Percentiles rank a stretch among this genome's conserved stretches.
Evolutionary conservation across 257 asterid species (phyloP).

Genomic region (Solanum raphanifolium): DNA sequence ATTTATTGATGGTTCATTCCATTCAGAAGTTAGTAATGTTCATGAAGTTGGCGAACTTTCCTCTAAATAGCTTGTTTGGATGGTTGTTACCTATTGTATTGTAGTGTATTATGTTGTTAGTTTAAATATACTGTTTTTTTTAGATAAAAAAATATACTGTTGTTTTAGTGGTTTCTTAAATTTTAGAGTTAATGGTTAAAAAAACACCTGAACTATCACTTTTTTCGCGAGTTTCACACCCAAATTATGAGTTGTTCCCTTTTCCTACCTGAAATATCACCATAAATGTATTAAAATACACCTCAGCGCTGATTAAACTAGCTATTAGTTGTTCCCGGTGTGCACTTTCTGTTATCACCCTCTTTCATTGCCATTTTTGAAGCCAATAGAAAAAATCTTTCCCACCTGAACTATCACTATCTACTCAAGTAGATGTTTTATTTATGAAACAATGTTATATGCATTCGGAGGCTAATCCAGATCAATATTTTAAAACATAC

Average conservation of each 20-base stretch:
- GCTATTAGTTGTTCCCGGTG: not conserved
- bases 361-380: too few species aligned
- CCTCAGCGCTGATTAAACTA: not conserved
- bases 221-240: not conserved
- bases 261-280: not conserved
- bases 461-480: not conserved
- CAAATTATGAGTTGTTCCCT: not conserved
- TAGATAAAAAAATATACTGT: not conserved
- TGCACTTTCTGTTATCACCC: too few species aligned
- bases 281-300: not conserved
- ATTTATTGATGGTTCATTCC: not conserved
- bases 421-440: not conserved
- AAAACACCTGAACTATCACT: not conserved
- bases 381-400: not conserved
- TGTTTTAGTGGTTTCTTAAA: not conserved
- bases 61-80: not conserved
- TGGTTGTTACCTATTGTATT: not conserved
- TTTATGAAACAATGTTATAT: not conserved
- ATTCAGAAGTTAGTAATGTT: not conserved
- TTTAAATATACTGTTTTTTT: not conserved
- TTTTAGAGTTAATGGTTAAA: not conserved
- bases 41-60: not conserved
- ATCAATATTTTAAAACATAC: not conserved
- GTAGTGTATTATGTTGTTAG: not conserved
- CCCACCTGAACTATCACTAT: not conserved